phyloP scores from a whole-genome alignment of 345 rosid genomes.

The Rhodamnia rubescens region DNA sequence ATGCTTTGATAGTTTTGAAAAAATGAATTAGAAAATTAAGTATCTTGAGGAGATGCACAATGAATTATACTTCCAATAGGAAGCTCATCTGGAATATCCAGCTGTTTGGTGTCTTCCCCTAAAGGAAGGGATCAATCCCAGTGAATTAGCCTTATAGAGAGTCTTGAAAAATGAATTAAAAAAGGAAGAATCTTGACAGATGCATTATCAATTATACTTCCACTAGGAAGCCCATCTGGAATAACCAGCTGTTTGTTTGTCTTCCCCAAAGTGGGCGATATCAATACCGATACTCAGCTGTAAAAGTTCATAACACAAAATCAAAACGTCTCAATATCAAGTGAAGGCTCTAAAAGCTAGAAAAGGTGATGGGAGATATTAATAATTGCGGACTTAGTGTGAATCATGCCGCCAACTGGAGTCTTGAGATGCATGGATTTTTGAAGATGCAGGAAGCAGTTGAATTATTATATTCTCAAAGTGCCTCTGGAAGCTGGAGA shows the following conservation, averaged over 20 bases:
- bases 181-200: background rate
- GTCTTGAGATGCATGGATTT: background rate
- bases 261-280: background rate
- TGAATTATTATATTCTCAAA: background rate
- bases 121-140: background rate
- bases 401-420: background rate
- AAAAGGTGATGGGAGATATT: background rate
- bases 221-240: background rate
- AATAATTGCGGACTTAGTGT: background rate
- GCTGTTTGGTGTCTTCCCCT: background rate
- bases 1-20: background rate
- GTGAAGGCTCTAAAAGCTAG: background rate
- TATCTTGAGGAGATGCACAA: background rate
- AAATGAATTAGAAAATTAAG: background rate
- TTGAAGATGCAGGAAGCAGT: background rate
- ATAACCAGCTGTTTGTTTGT: background rate
- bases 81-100: background rate
- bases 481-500: background rate
- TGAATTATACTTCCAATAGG: background rate
- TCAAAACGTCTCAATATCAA: background rate
- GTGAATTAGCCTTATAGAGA: background rate
- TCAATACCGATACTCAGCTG: background rate
- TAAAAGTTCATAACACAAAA: background rate
- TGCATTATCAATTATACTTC: background rate
- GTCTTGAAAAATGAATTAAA: background rate